Evolutionary conservation across 352 stramenopile genomes (phyloP), one percentile per base, ranked within the genome.

Genomic region (Pythium sukuiense): DNA sequence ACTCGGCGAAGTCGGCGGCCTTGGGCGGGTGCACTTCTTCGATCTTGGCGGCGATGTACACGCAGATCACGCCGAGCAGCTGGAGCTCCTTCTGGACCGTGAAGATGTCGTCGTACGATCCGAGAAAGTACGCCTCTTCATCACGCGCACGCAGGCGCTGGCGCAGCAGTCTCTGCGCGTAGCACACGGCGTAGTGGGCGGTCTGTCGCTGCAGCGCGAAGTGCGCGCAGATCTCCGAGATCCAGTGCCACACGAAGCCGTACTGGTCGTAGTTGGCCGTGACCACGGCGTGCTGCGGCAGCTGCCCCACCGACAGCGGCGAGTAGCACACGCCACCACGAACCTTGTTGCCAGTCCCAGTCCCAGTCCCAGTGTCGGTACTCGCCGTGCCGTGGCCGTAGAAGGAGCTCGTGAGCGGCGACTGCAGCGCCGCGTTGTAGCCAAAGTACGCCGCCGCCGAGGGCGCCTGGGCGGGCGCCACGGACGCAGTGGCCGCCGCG

Each of bases 31-130:
- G 81, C 13, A 93, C 83, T 56, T 93, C 85, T 66, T 93, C 85
- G 59, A 93, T 93, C 78, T 93, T 93, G 52, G 82, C 82, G n/a
- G 85, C 85, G 73, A 93, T 89, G 64, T 91, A 93, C 46, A 93
- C 85, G 55, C 82, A 91, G 18, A 68, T 67, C 35, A 91, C 55
- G 1, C 81, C 81, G 18, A 90, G 60, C 37, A 89, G 70, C 48
- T 81, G 77, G 52, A 91, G 70, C 69, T 89, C 80, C 29, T 76
- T 69, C 72, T 88, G 85, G 52, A 84, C 61, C 18, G 76, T 73
- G 52, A 71, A 77, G 18, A 89, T 72, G 54, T 88, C 76, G 7
- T 83, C 77, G 52, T 88, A 87, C 52, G 71, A 59, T 7, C 65
- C 35, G 35, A 74, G 67, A 20, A 70, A 58, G 56, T 76, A 84